A percentile compares a stretch with the other conserved stretches of the same genome.
Conservation (phyloP, 495 filamentous ascomycete species). For the Talaromyces thailandensis region DNA sequence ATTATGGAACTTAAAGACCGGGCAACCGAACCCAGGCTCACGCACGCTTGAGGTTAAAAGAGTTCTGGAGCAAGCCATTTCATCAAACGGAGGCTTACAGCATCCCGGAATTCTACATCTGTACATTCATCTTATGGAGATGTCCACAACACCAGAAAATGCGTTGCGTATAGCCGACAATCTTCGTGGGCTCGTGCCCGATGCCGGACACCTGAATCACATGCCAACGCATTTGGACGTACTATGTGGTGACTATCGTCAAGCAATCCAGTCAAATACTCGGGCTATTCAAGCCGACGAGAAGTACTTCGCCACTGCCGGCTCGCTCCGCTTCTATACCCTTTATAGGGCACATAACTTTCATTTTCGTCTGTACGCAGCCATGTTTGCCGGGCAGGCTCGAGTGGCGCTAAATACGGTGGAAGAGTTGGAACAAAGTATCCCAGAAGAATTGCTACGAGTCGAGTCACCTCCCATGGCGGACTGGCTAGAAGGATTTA, state of each 20-base stretch:
- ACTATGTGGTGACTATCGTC: constrained; percentile 56
- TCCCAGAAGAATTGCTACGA: constrained; percentile 52
- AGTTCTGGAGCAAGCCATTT: constrained; percentile 44
- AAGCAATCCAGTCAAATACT: constrained; percentile 50
- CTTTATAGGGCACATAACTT: constrained; percentile 59
- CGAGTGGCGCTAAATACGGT: constrained; percentile 47
- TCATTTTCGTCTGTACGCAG: constrained; percentile 62
- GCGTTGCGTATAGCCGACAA: constrained; percentile 48
- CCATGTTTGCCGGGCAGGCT: constrained; percentile 58
- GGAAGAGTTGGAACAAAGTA: constrained; percentile 35
- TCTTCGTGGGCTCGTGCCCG: constrained; percentile 53
- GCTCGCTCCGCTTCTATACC: constrained; percentile 55
- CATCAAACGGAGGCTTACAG: constrained; percentile 23
- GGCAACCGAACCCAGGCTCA: constrained; percentile 42
- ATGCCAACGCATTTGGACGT: constrained; percentile 66
- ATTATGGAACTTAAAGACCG: constrained; percentile 54
- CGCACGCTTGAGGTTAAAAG: constrained; percentile 48
- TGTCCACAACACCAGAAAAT: constrained; percentile 52
- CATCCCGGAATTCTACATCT: constrained; percentile 61
- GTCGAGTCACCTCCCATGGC: constrained; percentile 60
- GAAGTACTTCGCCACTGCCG: constrained; percentile 42
- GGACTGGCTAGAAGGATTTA: constrained; percentile 61
- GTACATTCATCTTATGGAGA: constrained; percentile 69
- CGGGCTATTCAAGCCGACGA: constrained; percentile 56
- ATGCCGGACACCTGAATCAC: constrained; percentile 62